phyloP scores from a whole-genome alignment of 2,329 filamentous ascomycete species.

The Plectosphaerella sp. region DNA sequence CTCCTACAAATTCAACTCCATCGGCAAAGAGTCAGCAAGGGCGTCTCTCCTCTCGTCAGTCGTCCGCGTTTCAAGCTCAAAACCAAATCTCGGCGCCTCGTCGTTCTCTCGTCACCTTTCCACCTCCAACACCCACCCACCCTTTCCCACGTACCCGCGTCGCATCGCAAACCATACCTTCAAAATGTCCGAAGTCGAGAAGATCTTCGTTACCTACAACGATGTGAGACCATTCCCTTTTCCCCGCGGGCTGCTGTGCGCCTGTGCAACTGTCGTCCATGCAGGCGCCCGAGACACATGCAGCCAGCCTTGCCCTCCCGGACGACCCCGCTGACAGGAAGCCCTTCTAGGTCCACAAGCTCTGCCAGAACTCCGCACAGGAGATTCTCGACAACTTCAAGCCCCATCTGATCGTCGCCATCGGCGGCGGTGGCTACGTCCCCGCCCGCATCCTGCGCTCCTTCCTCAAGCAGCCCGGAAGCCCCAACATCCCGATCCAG shows the following conservation, averaged over 20 bases:
- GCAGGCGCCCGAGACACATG: not conserved
- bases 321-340: conserved; percentile 8
- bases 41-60: no score
- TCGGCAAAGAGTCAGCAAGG: no score
- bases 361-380: conserved; percentile 83
- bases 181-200: conserved; percentile 65
- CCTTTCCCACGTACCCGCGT: no score
- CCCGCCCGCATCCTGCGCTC: conserved; percentile 95
- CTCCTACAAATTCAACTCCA: no score
- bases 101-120: not conserved
- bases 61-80: no score
- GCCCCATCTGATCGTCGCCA: conserved; percentile 96
- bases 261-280: not conserved
- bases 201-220: conserved; percentile 89
- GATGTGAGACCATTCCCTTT: conserved; percentile 56
- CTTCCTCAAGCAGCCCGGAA: conserved; percentile 85
- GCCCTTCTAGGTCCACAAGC: conserved; percentile 77
- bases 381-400: conserved; percentile 80
- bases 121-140: not conserved
- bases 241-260: not conserved
- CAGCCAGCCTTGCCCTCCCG: not conserved
- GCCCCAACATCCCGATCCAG: conserved; percentile 96
- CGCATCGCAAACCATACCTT: conserved; percentile 5
- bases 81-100: no score
- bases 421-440: conserved; percentile 95